A percentile compares a stretch with the other conserved stretches of the same genome.
These are phyloP conservation scores for Colletotrichum orbiculare DNA, from an alignment of 2,329 filamentous ascomycete genomes.

Conservation along the genomic window DNA sequence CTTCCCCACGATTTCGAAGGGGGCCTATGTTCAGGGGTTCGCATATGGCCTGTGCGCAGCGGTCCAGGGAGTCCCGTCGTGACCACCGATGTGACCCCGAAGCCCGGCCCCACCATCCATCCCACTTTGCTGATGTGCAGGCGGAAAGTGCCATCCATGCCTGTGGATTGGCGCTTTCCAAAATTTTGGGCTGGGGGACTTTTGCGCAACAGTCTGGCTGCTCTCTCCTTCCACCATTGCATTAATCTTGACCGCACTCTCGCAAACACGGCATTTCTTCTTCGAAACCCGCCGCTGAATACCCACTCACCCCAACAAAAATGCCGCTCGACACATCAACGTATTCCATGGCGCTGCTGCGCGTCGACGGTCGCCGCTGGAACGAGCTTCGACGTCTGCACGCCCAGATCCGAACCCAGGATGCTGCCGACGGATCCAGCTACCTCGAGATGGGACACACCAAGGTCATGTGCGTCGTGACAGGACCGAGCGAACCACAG, in stretches of 20 bases:
- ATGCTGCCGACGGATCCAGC: conserved; percentile 90
- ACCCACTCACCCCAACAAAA: neutral
- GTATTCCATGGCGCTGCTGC: conserved; percentile 86
- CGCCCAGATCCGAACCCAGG: conserved; percentile 91
- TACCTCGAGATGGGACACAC: conserved; percentile 99
- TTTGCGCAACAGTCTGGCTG: neutral
- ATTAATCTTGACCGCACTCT: neutral
- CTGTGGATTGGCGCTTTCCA: conserved; percentile 30
- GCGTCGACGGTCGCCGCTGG: conserved; percentile 89
- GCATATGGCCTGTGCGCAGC: conserved; percentile 17
- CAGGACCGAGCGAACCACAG: conserved; percentile 79
- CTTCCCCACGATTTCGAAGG: conserved; percentile 30
- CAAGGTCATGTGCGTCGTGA: conserved; percentile 92
- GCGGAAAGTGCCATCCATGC: conserved; percentile 13
- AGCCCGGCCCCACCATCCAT: conserved; percentile 30
- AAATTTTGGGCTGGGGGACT: conserved; percentile 24
- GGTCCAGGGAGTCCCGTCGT: too few relatives aligned
- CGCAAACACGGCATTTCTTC: neutral
- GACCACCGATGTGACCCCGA: neutral
- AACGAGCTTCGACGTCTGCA: conserved; percentile 93
- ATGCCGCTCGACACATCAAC: conserved; percentile 97
- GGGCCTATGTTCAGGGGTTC: conserved; percentile 6
- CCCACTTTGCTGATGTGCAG: conserved; percentile 17
- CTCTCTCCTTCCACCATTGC: too few relatives aligned
- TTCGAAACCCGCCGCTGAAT: neutral